Evolutionary conservation across 2,329 filamentous ascomycete genomes (phyloP), one percentile per base, ranked within the genome.

Genomic region (Colletotrichum tropicale): DNA sequence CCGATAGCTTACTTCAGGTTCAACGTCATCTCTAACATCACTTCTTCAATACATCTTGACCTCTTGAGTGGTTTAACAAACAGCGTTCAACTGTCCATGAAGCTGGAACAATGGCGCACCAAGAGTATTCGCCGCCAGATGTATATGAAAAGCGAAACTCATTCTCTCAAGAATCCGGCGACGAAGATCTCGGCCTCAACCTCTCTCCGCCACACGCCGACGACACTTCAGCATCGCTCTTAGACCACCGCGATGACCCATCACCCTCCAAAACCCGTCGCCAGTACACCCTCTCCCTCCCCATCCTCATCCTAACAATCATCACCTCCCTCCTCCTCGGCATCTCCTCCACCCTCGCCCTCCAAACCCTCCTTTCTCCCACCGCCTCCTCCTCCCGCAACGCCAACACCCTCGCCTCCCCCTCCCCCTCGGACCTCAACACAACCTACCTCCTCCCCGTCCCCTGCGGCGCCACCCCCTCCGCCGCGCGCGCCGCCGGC

Each of bases 321-420:
- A 10, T 55, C 34, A 1, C 21, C 26, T 62, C 56, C 16, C 21
- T 58, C 16, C 32, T 74, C 24, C 13, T 76, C 48, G 56, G 70
- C 13, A 55, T 61, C 16, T 15, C 55, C 28, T 15, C 55, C 15
- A 66, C 68, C 16, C 21, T 66, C 9, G 43, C 36, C 43, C 16
- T 68, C 56, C 3, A 43, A 6, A 8, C 21, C 12, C 56, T 75
- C 62, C 60, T 21, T 5, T 43, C 28, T 10, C 28, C 9, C 28
- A 30, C 28, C 28, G 2, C 15, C 56, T 72, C 61, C 30, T 12
- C 15, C 28, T 21, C 24, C 74, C 64, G 74, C 6, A 76, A 76
- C 48, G 74, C 67, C 32, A 60, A 74, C 48, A 76, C 74, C 64
- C 74, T 74, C 64, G 74, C 74, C 32, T 74, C 70, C 16, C 15